Percentiles rank a stretch among this genome's conserved stretches.
Evolutionary conservation across 148 eudicot species (phyloP).

Genomic region (Linanthus parryae): DNA sequence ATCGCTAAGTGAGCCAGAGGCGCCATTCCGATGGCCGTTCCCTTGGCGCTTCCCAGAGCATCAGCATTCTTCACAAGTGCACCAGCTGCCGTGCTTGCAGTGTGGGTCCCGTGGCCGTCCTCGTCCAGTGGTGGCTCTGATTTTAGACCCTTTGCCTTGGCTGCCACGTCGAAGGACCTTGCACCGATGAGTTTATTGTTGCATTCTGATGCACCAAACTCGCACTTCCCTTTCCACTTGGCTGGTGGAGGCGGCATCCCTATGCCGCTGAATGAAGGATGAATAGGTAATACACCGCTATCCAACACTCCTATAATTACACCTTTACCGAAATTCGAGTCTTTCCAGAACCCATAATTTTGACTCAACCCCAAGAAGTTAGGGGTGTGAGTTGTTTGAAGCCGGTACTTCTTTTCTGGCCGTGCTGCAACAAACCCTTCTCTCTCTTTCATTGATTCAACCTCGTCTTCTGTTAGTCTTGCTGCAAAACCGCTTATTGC

Average conservation of each 20-base stretch:
- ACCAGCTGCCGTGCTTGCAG: slow-evolving; percentile 2
- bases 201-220: slow-evolving; percentile 6
- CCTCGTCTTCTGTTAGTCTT: neutral
- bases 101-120: slow-evolving; percentile 7
- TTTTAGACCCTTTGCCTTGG: neutral
- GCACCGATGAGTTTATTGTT: slow-evolving; percentile 26
- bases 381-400: neutral
- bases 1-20: slow-evolving; percentile 19
- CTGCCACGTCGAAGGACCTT: slow-evolving; percentile 6
- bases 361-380: neutral
- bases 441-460: neutral
- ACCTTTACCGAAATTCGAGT: slow-evolving; percentile 1
- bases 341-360: neutral
- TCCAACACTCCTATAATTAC: neutral
- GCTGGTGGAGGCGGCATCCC: slow-evolving; percentile 3
- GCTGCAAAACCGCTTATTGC: neutral
- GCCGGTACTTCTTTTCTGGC: neutral
- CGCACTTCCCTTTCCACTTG: slow-evolving; percentile 17
- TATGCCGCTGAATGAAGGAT: neutral
- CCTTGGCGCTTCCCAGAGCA: slow-evolving; percentile 3
- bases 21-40: slow-evolving; percentile 11
- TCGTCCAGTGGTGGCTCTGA: slow-evolving; percentile 2
- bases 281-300: neutral
- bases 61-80: neutral
- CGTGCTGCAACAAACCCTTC: neutral